A percentile compares a stretch with the other conserved stretches of the same genome.
phyloP scores from a whole-genome alignment of 2,329 filamentous ascomycete genomes.

The Aspergillus aculeatus region DNA sequence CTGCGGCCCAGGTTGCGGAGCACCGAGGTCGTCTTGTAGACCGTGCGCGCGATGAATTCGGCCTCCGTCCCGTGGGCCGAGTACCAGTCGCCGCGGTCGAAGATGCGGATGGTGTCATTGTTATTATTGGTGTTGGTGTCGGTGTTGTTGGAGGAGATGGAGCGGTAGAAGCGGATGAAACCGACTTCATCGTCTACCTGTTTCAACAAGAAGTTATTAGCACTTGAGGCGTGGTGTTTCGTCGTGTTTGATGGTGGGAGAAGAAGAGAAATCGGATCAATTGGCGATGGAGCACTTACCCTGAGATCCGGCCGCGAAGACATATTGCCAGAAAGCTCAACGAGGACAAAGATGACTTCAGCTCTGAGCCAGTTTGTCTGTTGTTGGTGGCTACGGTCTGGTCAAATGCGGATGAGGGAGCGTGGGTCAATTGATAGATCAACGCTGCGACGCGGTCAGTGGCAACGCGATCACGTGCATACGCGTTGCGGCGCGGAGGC shows the following conservation, averaged over 20 bases:
- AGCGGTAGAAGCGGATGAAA: slow-evolving; percentile 95
- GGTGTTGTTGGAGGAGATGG: slow-evolving; percentile 63
- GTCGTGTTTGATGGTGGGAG: neutral
- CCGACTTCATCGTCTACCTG: slow-evolving; percentile 94
- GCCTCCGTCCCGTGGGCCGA: slow-evolving; percentile 59
- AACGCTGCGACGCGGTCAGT: slow-evolving; percentile 9
- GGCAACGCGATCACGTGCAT: slow-evolving; percentile 33
- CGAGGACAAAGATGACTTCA: slow-evolving; percentile 8
- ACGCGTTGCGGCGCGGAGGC: slow-evolving; percentile 33
- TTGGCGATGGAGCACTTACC: slow-evolving; percentile 42
- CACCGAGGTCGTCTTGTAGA: slow-evolving; percentile 97
- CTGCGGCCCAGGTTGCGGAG: slow-evolving; percentile 83
- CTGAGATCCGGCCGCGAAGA: slow-evolving; percentile 71
- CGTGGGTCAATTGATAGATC: neutral
- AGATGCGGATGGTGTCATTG: slow-evolving; percentile 72
- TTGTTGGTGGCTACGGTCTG: slow-evolving; percentile 2
- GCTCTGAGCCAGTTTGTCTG: slow-evolving; percentile 9
- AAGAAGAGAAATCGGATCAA: too few species aligned
- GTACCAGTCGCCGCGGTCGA: slow-evolving; percentile 93
- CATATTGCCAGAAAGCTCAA: slow-evolving; percentile 50
- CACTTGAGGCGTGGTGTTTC: neutral
- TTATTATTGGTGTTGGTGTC: neutral
- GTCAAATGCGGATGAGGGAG: slow-evolving; percentile 1
- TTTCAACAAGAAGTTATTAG: neutral
- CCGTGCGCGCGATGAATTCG: slow-evolving; percentile 56